Base-by-base conservation (phyloP, 2,329 filamentous ascomycete genomes). In the Aspergillus sp. region DNA sequence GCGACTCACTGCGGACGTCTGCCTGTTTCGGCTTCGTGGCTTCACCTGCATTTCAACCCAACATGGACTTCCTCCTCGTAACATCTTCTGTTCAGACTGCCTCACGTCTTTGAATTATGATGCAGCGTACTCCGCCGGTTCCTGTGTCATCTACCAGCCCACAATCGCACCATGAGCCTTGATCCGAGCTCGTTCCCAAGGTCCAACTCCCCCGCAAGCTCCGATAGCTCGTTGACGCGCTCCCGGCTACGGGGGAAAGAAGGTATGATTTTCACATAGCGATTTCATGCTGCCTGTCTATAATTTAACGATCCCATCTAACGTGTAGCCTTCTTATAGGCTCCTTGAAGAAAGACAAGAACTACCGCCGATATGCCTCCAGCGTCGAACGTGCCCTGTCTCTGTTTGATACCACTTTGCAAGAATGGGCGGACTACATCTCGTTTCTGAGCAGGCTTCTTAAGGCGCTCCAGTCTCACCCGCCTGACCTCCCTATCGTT, bases 401-500 rank as follows among this genome's bases (percentile, higher is more conserved):
- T 50, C 84, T 97, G 38, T 99, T 97, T 81, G 95, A 99, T 75
- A 93, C 92, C 17, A 89, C 92, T 31, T 84, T 97, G 69, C 93
- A 98, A 79, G 95, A 99, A 87, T 99, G 95, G 95, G 95, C 96
- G 53, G 95, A 99, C 80, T 99, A 99, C 75, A 99, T 99, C 72
- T 97, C 94, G 19, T 99, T 98, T 76, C 81, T 99, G 59, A 96
- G 91, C 74, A 88, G 92, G 64, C 83, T 99, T 53, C 83, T 97
- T 64, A 98, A 97, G 91, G 92, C 94, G 43, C 84, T 99, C 23
- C 95, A 99, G 86, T 87, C 91, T 49, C 91, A 93, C 66, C 92
- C 92, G 25, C 81, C 89, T 49, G 88, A 87, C 61, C 85, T 89
- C 59, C 85, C 87, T 8, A 81, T 88, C 38, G 89, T 99, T 61